A percentile compares a stretch with the other conserved stretches of the same genome.
phyloP scores from a whole-genome alignment of 352 stramenopile species.

The Saprolegnia parasitica region DNA sequence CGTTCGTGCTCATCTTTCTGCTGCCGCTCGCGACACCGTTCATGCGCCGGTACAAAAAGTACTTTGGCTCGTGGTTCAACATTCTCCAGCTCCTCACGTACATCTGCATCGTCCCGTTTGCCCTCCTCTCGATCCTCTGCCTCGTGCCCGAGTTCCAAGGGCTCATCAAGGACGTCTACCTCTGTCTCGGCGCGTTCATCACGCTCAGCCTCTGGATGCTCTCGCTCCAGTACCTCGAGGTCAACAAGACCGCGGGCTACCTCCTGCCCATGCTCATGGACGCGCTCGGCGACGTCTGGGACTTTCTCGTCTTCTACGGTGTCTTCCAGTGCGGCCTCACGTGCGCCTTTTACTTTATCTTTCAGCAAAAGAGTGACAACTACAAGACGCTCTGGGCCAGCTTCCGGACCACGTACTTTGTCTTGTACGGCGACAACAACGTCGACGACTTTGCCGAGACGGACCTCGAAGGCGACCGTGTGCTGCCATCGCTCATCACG shows the following conservation, averaged over 20 bases:
- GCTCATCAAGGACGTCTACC: neutral
- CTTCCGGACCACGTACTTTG: slow-evolving; percentile 17
- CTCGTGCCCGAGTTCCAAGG: neutral
- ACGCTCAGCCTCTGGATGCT: slow-evolving; percentile 20
- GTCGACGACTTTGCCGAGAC: slow-evolving; percentile 3
- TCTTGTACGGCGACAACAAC: slow-evolving; percentile 10
- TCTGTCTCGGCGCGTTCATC: slow-evolving; percentile 9
- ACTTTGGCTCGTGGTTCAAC: slow-evolving; percentile 19
- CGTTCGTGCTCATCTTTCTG: neutral
- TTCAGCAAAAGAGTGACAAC: neutral
- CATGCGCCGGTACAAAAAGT: slow-evolving; percentile 5
- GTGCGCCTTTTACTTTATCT: slow-evolving; percentile 12
- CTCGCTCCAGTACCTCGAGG: slow-evolving; percentile 20
- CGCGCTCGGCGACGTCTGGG: neutral
- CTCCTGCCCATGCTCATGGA: slow-evolving; percentile 9
- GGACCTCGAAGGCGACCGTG: neutral
- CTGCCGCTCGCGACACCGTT: neutral
- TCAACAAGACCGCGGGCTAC: slow-evolving; percentile 3
- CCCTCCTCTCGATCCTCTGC: neutral
- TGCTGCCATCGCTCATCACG: slow-evolving; percentile 1
- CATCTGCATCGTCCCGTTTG: slow-evolving; percentile 9
- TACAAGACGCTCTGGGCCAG: neutral
- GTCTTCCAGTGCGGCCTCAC: slow-evolving; percentile 22
- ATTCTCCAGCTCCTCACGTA: slow-evolving; percentile 18
- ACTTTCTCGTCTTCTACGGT: slow-evolving; percentile 24